phyloP scores from a whole-genome alignment of 2,329 filamentous ascomycete genomes.

The Thermochaetoides dissita region DNA sequence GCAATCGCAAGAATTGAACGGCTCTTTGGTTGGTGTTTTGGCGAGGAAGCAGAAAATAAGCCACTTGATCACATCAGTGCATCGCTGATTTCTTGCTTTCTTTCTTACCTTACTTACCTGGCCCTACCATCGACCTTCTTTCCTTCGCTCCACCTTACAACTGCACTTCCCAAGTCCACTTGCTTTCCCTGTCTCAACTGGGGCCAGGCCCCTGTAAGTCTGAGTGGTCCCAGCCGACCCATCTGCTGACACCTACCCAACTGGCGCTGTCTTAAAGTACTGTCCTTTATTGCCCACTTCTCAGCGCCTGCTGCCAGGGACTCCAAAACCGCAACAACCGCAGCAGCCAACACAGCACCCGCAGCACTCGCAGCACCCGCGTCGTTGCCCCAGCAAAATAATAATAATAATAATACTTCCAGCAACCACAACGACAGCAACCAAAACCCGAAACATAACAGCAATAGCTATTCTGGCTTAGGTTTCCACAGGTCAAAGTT shows the following conservation, averaged over 20 bases:
- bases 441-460: background rate
- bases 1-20: background rate
- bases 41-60: background rate
- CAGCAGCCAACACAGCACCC: background rate
- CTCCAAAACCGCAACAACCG: slow-evolving; percentile 27
- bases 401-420: background rate
- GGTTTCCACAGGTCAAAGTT: slow-evolving; percentile 12
- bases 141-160: no score
- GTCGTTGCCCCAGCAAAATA: slow-evolving; percentile 7
- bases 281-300: slow-evolving; percentile 80
- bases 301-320: slow-evolving; percentile 33
- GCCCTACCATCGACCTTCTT: no score
- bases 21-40: background rate
- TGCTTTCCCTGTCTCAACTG: background rate
- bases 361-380: background rate
- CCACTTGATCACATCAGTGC: background rate
- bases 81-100: no score
- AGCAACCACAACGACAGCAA: background rate
- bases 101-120: no score
- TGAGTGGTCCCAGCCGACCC: slow-evolving; percentile 8
- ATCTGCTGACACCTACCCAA: slow-evolving; percentile 20
- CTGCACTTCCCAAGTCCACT: no score
- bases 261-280: slow-evolving; percentile 37
- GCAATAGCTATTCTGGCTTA: background rate
- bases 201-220: slow-evolving; percentile 7